Conservation (phyloP, 202 grass and related monocot genomes). For the Zizania palustris region DNA sequence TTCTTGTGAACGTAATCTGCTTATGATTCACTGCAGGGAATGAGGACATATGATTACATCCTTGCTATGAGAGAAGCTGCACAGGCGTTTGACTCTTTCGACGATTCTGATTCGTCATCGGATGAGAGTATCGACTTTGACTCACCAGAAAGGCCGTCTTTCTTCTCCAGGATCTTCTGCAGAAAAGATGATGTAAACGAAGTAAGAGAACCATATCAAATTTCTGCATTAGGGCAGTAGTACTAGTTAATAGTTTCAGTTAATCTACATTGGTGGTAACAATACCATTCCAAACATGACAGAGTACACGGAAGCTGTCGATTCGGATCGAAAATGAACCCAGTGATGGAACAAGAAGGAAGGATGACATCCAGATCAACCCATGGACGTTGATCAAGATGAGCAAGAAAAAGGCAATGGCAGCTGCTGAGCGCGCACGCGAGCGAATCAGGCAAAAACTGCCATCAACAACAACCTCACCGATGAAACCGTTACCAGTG, state of each 20-base stretch:
- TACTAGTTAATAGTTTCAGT: not conserved
- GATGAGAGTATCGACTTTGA: slow-evolving; percentile 75
- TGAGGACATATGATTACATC: slow-evolving; percentile 99
- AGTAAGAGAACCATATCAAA: slow-evolving; percentile 47
- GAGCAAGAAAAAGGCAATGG: slow-evolving; percentile 86
- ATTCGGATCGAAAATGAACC: slow-evolving; percentile 79
- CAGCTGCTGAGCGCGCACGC: slow-evolving; percentile 70
- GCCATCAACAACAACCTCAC: slow-evolving; percentile 37
- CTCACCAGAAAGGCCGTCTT: slow-evolving; percentile 63
- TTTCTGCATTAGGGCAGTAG: not conserved
- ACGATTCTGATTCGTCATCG: slow-evolving; percentile 69
- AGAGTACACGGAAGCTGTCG: slow-evolving; percentile 72
- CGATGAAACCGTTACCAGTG: slow-evolving; percentile 76
- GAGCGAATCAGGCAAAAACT: slow-evolving; percentile 71
- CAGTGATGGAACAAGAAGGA: slow-evolving; percentile 51
- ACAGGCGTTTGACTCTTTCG: slow-evolving; percentile 65
- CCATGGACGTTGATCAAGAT: slow-evolving; percentile 91
- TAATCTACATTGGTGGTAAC: not conserved
- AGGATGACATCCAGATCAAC: slow-evolving; percentile 70
- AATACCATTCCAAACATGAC: slow-evolving; percentile 25
- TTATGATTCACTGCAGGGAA: slow-evolving; percentile 58
- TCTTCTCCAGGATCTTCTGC: slow-evolving; percentile 63
- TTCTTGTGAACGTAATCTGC: not conserved
- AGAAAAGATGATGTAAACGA: slow-evolving; percentile 52
- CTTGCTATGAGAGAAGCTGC: slow-evolving; percentile 86